Evolutionary conservation across 148 eudicot genomes (phyloP), one percentile per base, ranked within the genome.

Genomic region (Rhododendron mucronatum): DNA sequence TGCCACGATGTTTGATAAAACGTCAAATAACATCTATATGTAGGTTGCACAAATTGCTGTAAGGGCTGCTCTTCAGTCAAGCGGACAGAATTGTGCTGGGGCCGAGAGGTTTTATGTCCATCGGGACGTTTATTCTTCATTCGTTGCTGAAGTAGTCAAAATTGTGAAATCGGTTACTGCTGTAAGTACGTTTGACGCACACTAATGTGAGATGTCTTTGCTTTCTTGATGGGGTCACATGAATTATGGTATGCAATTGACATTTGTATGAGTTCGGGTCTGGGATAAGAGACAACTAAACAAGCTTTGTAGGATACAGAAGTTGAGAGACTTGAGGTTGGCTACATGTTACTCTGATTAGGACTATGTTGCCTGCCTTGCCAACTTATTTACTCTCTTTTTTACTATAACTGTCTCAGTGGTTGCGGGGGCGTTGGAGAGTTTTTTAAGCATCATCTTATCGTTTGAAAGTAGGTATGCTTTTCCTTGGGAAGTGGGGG

Each of bases 41-140:
- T 86, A 97, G 99, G 98, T 97, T 89, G 99, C 98, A 83, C 98
- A 97, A 91, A 91, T 95, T 88, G 99, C 99, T 89, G 98, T 90
- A 80, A 93, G 99, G 89, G 99, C 95, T 87, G 93, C 93, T 91
- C 95, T 97, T 83, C 99, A 97, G 89, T 97, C 99, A 89, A 95
- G 99, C 90, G 99, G 99, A 51, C 99, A 97, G 85, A 97, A 97
- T 84, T 97, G 99, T 91, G 99, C 99, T 81, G 99, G 99, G 77
- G 99, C 99, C 82, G 99, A 97, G 92, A 92, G 99, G 89, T 97
- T 89, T 88, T 97, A 97, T 89, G 99, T 97, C 86, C 99, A 97
- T 84, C 94, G 88, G 84, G 94, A 93, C 85, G 80, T 97, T 74
- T 92, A 95, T 89, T 90, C 93, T 82, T 89, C 94, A 77, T 97